Evolutionary conservation across 192 early-diverging fungal species (phyloP), one percentile per base, ranked within the genome.

Genomic region (Backusella morwellensis): DNA sequence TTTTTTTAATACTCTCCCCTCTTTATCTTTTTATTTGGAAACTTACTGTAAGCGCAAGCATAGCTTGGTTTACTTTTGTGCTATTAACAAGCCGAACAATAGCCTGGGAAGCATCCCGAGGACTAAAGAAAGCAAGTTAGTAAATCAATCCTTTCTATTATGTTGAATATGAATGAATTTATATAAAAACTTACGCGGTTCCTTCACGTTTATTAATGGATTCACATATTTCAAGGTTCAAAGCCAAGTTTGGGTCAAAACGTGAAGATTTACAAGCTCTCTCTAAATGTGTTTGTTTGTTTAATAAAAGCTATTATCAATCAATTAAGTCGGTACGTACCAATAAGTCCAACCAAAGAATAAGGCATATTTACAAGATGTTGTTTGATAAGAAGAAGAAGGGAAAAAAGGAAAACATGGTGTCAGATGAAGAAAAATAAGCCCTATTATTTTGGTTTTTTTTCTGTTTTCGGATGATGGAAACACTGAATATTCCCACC

Each of bases 221-320:
- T 81, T 98, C 96, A 82, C 94, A 96, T 68, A 99, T 97, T 82
- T 99, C 97, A 26, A 99, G 89, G 85, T 97, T 95, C 41, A 99
- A 86, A 19, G 91, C 88, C 70, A 97, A 78, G 82, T 99, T 94
- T 1, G 97, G 92, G 66, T 93, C 91, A 74, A 79, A 81, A 14
- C 87, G 88, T n/a, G 88, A 83, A 12, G 92, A 86, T 67, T 90
- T 87, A 79, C 96, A 96, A 5, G 95, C 96, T 47, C 91, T 89
- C 12, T 63, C 56, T 63, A 29, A 6, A 50, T 50, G 6, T 0
- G 9, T 63, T 29, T 63, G 11, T 14, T 63, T 29, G 0, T 26
- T 63, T 29, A 26, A 63, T 63, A 63, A 9, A 32, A 23, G 26
- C 11, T 23, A 23, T 29, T 29, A 29, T 26, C 26, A 29, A 63